These are phyloP conservation scores for Quercus phellos DNA, from an alignment of 331 rosid species.

Conservation along the genomic window DNA sequence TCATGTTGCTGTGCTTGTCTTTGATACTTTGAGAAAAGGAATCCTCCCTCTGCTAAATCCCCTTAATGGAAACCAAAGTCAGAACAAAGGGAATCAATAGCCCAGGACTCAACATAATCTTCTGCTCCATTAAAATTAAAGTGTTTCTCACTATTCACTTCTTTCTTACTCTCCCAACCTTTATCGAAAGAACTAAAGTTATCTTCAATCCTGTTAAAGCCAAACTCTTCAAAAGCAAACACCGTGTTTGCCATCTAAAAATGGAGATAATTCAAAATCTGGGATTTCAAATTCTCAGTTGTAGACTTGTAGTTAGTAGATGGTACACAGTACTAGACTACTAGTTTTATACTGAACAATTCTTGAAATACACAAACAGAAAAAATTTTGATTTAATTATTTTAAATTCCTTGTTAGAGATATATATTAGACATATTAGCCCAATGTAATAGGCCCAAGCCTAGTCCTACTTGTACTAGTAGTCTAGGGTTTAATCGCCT, in stretches of 20 bases:
- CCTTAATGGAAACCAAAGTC: slow-evolving; percentile 19
- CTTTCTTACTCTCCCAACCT: slow-evolving; percentile 12
- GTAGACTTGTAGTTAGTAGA: slow-evolving; percentile 3
- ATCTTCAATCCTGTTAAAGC: slow-evolving; percentile 22
- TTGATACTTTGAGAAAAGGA: slow-evolving; percentile 18
- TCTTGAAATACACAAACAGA: neutral
- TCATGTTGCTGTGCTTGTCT: slow-evolving; percentile 27
- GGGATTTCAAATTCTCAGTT: neutral
- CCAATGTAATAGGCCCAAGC: too few relatives aligned
- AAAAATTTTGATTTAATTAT: neutral
- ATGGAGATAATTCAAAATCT: neutral
- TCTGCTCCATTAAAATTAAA: slow-evolving; percentile 17
- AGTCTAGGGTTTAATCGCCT: too few relatives aligned
- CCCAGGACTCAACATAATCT: slow-evolving; percentile 16
- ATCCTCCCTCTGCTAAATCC: slow-evolving; percentile 16
- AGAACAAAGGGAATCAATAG: slow-evolving; percentile 21
- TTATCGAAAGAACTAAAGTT: slow-evolving; percentile 22
- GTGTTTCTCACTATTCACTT: slow-evolving; percentile 11
- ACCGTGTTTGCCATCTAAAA: slow-evolving; percentile 28
- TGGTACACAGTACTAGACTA: neutral
- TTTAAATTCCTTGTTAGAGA: neutral
- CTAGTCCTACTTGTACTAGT: too few relatives aligned
- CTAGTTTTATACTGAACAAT: neutral
- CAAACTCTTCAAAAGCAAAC: slow-evolving; percentile 23
- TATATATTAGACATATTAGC: too few relatives aligned